Percentiles rank a stretch among this genome's conserved stretches.
Evolutionary conservation across 1,284 basidiomycete species (phyloP).

Genomic region (Xerocomus tenax): DNA sequence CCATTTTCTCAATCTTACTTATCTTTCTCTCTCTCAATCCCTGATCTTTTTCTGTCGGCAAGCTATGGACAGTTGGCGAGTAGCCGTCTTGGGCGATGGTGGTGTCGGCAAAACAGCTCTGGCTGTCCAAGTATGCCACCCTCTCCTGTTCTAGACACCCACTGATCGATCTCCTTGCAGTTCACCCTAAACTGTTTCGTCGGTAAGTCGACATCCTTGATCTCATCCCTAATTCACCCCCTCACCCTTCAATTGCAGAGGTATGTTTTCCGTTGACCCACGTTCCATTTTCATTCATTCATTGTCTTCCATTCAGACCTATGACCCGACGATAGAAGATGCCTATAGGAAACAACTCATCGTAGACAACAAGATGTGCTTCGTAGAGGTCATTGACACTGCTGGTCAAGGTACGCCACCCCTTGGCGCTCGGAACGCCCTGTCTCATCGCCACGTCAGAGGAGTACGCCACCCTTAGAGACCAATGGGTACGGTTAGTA

Average conservation of each 20-base stretch:
- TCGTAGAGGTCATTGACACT: constrained; percentile 89
- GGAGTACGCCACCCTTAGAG: constrained; percentile 93
- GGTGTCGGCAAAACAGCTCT: constrained; percentile 97
- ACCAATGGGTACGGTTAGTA: constrained; percentile 95
- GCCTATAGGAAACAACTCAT: constrained; percentile 88
- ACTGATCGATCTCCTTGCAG: constrained; percentile 36
- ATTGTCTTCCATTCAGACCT: constrained; percentile 46
- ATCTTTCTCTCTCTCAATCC: constrained; percentile 23
- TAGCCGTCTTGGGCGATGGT: constrained; percentile 93
- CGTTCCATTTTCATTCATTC: constrained; percentile 15
- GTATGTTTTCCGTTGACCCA: constrained; percentile 28
- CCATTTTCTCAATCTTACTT: constrained; percentile 17
- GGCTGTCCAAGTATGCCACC: constrained; percentile 74
- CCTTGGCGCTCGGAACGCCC: constrained; percentile 5
- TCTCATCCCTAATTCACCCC: constrained; percentile 16
- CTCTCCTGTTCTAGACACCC: constrained; percentile 1
- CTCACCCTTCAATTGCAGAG: constrained; percentile 34
- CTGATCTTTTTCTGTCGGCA: constrained; percentile 15
- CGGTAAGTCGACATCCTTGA: constrained; percentile 41
- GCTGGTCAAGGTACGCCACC: constrained; percentile 76
- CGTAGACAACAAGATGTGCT: constrained; percentile 86
- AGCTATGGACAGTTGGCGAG: constrained; percentile 83
- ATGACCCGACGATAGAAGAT: constrained; percentile 91
- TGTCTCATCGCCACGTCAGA: constrained; percentile 41
- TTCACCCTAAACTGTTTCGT: constrained; percentile 91